Percentiles rank a stretch among this genome's conserved stretches.
phyloP scores from a whole-genome alignment of 2,329 filamentous ascomycete genomes.

The Pseudofabraea citricarpa region DNA sequence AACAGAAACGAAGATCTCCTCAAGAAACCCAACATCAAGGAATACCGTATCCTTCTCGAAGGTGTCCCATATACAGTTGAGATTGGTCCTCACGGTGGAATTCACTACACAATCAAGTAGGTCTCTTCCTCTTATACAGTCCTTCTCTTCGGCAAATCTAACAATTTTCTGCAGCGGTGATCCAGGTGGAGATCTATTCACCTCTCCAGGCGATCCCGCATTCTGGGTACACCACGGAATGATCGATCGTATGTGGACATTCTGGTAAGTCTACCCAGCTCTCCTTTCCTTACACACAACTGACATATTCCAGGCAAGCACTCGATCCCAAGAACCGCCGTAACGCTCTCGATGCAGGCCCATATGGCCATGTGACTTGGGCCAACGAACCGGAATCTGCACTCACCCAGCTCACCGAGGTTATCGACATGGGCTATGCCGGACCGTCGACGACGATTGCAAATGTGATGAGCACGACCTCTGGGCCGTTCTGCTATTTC shows the following conservation, averaged over 20 bases:
- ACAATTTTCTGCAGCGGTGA: conserved; percentile 29
- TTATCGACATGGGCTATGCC: background rate
- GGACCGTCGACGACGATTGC: background rate
- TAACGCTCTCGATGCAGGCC: background rate
- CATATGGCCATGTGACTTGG: background rate
- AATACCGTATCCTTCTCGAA: conserved; percentile 10
- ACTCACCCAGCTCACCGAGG: background rate
- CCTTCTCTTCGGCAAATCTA: background rate
- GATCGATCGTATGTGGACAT: conserved; percentile 31
- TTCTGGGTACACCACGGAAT: conserved; percentile 41
- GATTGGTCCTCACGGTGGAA: conserved; percentile 16
- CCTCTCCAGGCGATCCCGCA: conserved; percentile 37
- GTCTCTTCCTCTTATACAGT: background rate
- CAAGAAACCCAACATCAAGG: background rate
- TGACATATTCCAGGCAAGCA: background rate
- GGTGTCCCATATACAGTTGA: conserved; percentile 20
- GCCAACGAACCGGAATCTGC: background rate
- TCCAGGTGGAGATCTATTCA: conserved; percentile 35
- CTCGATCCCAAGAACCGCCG: background rate
- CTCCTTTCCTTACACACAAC: background rate
- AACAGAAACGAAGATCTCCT: conserved; percentile 1
- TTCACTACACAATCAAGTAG: conserved; percentile 32
- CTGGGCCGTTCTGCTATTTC: background rate
- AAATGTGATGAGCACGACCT: background rate
- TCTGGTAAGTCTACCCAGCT: background rate